Base-by-base conservation (phyloP, 805 yeast species). In the Suhomyces kilbournensis region DNA sequence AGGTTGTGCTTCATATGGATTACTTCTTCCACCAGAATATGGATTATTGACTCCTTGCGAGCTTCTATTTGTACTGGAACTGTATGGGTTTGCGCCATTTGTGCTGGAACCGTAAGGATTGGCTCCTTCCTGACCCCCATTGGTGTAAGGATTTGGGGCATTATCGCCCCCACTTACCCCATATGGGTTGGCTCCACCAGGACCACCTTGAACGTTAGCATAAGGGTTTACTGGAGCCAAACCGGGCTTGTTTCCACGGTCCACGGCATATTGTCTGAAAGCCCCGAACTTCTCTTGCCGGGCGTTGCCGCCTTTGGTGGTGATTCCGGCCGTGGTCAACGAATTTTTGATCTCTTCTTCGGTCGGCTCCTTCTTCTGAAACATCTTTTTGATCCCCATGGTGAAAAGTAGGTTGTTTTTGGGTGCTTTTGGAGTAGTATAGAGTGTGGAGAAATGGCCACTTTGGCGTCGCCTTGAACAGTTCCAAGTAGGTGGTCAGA, bases 281-380 rank as follows among this genome's bases (percentile, higher is more conserved):
- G 81, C 83, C 14, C 79, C 76, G 58, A 81, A 81, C 66, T 79
- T 79, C 55, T 77, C 77, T 52, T 72, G 69, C 44, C 82, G 44
- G 47, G 47, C 22, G 67, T 68, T 19, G 54, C 57, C 44, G 30
- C 54, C n/a, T 52, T 51, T 74, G 25, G 79, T 74, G 10, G 79
- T 58, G 35, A 80, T 70, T 7, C 82, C 82, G 23, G 67, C 60
- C 20, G 62, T 62, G 53, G 66, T 69, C 53, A 81, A 66, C 35
- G 67, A 70, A 46, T 72, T 72, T 46, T 70, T 62, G 53, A 78
- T 62, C 63, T 80, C 81, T 51, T 69, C 75, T 53, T 76, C 80
- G 25, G 79, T 74, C 35, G 78, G 79, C 56, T 80, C 84, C 59
- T 78, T 80, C 65, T 68, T 75, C 59, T 68, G 75, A 63, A 78